phyloP scores from a whole-genome alignment of 345 rosid genomes.

The Lenwebbia sp. region DNA sequence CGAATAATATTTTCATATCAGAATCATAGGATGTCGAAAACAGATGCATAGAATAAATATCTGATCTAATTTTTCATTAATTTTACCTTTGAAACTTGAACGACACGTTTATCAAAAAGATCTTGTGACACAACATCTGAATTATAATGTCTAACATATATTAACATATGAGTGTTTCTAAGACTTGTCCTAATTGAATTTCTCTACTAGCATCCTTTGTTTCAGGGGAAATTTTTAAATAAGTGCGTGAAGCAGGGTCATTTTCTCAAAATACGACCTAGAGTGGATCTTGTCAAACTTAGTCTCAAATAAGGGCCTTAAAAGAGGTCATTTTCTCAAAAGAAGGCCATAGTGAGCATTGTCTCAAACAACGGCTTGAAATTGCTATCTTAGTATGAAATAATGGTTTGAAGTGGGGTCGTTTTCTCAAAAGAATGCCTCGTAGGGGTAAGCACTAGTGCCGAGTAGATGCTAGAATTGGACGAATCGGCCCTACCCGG shows the following conservation, averaged over 20 bases:
- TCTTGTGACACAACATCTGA: not conserved
- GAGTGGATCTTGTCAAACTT: not conserved
- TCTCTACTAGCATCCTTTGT: not conserved
- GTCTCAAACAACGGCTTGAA: not conserved
- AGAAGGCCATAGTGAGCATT: fast-evolving
- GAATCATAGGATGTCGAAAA: not conserved
- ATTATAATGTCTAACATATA: not conserved
- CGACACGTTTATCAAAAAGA: not conserved
- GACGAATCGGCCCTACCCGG: fast-evolving
- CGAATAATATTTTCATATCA: not conserved
- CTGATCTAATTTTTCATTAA: not conserved
- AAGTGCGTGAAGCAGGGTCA: fast-evolving
- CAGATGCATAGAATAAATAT: not conserved
- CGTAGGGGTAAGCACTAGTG: not conserved
- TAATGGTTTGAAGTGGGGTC: not conserved
- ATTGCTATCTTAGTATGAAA: not conserved
- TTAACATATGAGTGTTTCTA: not conserved
- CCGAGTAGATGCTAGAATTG: fast-evolving
- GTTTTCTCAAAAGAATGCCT: not conserved
- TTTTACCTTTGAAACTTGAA: not conserved
- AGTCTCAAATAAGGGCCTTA: not conserved
- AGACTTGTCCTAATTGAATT: not conserved
- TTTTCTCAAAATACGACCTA: not conserved
- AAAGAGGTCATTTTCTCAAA: fast-evolving
- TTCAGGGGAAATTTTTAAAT: not conserved